phyloP scores from a whole-genome alignment of 179 eudicot genomes.

The Corrigiola litoralis region DNA sequence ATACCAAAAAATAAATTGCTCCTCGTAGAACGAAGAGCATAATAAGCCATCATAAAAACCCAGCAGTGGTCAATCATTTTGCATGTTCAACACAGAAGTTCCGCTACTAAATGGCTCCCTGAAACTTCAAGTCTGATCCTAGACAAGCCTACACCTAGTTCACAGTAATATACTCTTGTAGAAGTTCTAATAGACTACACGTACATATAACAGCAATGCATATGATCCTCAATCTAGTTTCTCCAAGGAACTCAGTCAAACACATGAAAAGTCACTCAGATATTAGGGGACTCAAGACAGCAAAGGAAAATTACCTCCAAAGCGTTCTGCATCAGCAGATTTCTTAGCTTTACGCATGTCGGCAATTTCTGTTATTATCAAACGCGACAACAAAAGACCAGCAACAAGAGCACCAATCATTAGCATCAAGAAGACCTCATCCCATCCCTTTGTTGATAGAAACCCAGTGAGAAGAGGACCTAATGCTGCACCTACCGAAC shows the following conservation, averaged over 20 bases:
- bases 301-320: constrained; percentile 42
- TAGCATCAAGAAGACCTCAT: constrained; percentile 72
- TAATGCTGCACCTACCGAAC: constrained; percentile 88
- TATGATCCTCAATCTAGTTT: no score
- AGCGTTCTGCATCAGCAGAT: constrained; percentile 14
- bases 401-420: constrained; percentile 70
- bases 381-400: constrained; percentile 66
- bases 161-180: no score
- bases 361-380: constrained; percentile 53
- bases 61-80: no score
- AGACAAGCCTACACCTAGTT: constrained; percentile 3
- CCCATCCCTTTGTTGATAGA: constrained; percentile 82
- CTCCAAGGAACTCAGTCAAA: not conserved
- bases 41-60: no score
- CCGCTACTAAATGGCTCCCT: no score
- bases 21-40: no score
- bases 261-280: not conserved
- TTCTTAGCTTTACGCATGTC: constrained; percentile 36
- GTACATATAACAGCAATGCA: no score
- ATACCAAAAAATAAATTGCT: no score
- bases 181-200: no score
- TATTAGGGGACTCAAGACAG: not conserved
- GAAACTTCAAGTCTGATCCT: not conserved
- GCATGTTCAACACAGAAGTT: no score
- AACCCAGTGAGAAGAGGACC: constrained; percentile 94